These are phyloP conservation scores for Chrysanthemum lavandulifolium DNA, from an alignment of 129 eudicot species.

Conservation along the genomic window DNA sequence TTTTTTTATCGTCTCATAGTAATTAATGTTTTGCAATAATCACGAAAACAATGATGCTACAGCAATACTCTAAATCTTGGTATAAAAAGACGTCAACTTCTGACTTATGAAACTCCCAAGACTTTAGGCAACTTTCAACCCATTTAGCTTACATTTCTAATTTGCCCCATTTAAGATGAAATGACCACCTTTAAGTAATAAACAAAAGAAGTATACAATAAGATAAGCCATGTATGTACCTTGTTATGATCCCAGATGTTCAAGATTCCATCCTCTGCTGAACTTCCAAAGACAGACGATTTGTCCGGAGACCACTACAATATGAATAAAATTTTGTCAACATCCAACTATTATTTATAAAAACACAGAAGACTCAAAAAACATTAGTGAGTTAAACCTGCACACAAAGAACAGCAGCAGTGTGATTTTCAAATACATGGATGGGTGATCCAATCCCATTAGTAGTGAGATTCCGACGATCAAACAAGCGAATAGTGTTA, in stretches of 20 bases:
- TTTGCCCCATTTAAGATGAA: not conserved
- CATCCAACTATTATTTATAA: not conserved
- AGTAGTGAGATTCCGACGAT: conserved; percentile 72
- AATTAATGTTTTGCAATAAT: too few species aligned
- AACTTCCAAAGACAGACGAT: conserved; percentile 91
- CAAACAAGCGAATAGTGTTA: conserved; percentile 79
- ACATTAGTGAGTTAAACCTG: conserved; percentile 42
- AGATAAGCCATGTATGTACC: conserved; percentile 32
- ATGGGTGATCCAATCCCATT: conserved; percentile 81
- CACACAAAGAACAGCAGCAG: conserved; percentile 86
- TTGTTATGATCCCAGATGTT: conserved; percentile 80
- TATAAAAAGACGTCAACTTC: too few species aligned
- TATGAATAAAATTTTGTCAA: not conserved
- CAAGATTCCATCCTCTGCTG: conserved; percentile 84
- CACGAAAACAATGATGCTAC: too few species aligned
- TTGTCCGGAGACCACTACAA: conserved; percentile 81
- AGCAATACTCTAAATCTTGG: too few species aligned
- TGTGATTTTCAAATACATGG: conserved; percentile 78
- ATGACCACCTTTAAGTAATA: not conserved
- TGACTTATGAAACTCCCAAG: too few species aligned
- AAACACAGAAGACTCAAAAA: not conserved
- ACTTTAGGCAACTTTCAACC: too few species aligned
- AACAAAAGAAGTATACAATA: not conserved
- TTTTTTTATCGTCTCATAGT: too few species aligned
- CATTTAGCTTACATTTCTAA: too few species aligned